Percentiles rank a stretch among this genome's conserved stretches.
These are phyloP conservation scores for Moringa oleifera DNA, from an alignment of 345 rosid genomes.

Conservation along the genomic window DNA sequence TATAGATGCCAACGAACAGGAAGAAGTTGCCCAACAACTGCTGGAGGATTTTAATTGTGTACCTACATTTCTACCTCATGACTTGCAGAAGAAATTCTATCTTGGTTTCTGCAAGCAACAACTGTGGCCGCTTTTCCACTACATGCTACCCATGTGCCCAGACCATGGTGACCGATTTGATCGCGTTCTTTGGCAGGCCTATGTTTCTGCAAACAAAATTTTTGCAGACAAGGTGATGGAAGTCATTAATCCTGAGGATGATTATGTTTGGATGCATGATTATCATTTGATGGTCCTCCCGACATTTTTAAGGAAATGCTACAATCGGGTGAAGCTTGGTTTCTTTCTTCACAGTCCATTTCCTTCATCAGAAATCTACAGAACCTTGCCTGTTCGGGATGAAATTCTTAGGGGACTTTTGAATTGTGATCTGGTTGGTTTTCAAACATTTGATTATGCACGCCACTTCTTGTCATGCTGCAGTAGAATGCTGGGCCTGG, in stretches of 20 bases:
- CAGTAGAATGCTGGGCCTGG: slow-evolving; percentile 84
- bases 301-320: slow-evolving; percentile 70
- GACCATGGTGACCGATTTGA: slow-evolving; percentile 81
- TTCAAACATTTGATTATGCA: slow-evolving; percentile 80
- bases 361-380: slow-evolving; percentile 77
- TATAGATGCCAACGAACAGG: slow-evolving; percentile 50
- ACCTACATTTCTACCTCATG: slow-evolving; percentile 60
- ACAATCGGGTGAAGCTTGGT: slow-evolving; percentile 62
- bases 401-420: slow-evolving; percentile 61
- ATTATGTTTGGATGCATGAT: slow-evolving; percentile 79
- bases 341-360: slow-evolving; percentile 84
- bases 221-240: slow-evolving; percentile 84
- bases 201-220: slow-evolving; percentile 72
- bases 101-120: slow-evolving; percentile 75
- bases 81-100: slow-evolving; percentile 61
- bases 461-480: slow-evolving; percentile 79
- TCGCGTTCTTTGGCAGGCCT: slow-evolving; percentile 67
- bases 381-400: slow-evolving; percentile 68
- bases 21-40: slow-evolving; percentile 58
- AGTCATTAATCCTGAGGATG: slow-evolving; percentile 67
- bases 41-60: slow-evolving; percentile 60
- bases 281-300: slow-evolving; percentile 84
- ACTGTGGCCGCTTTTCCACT: slow-evolving; percentile 80
- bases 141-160: slow-evolving; percentile 80
- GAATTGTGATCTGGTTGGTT: slow-evolving; percentile 75